Base-by-base conservation (phyloP, 2,329 filamentous ascomycete species). In the Trichophyton verrucosum region DNA sequence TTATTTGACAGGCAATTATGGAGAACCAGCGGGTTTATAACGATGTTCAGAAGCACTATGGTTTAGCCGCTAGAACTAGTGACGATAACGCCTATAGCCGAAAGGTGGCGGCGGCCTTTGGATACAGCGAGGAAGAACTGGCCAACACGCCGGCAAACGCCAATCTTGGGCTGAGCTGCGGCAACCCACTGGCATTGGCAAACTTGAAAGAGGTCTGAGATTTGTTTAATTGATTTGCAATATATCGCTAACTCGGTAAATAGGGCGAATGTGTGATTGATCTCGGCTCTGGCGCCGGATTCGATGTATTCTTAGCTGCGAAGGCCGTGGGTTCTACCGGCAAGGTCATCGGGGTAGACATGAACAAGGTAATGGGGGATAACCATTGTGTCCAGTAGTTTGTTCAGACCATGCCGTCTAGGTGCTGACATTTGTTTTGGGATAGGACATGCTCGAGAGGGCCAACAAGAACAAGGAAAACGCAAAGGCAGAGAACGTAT, bases 241-340 rank as follows among this genome's bases (percentile, higher is more conserved):
- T n/a, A 46, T 6, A 20, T 22, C 2, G 33, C 15, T 44, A 15
- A 44, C 40, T 44, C 40, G 13, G 27, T 20, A 13, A 9, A 47
- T 59, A 82, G 76, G 81, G 81, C 13, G 82, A 85, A 66, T 81
- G 76, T 0, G 76, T 84, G 1, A 69, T 85, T 61, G 82, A 84
- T 64, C 72, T 85, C 1, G 82, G 82, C 1, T 77, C 76, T 63
- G 82, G 83, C 2, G 81, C 78, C 6, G 82, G 82, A 0, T 80
- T 85, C 51, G 82, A 85, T 65, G 77, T 80, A 17, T 82, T 84
- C 62, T 75, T 80, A 2, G 81, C 81, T 9, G 74, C 79, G 3
- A 72, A 71, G 27, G 80, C 76, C 65, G 76, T 84, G 42, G 81
- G 81, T 0, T 55, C 65, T 0, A 68, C 67, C 3, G 81, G 82